A percentile compares a stretch with the other conserved stretches of the same genome.
Conservation (phyloP, 2,329 filamentous ascomycete species). For the Pyrenochaeta sp. region DNA sequence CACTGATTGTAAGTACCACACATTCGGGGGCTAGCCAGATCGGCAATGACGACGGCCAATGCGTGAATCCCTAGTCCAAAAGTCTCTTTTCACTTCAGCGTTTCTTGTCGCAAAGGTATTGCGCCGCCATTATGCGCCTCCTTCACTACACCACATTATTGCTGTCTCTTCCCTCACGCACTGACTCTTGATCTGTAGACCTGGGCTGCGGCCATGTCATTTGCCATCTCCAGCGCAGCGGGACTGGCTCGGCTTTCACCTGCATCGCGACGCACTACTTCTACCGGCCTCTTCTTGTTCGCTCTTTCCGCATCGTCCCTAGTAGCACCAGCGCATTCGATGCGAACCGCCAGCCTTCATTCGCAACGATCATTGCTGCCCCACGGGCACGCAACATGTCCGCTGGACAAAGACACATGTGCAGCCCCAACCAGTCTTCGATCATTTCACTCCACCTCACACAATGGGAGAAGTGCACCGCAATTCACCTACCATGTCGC, state of each 20-base stretch:
- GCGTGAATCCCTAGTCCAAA: slow-evolving; percentile 38
- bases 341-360: slow-evolving; percentile 23
- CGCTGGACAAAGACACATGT: slow-evolving; percentile 38
- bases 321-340: slow-evolving; percentile 31
- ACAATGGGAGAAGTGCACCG: slow-evolving; percentile 33
- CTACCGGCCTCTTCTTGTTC: slow-evolving; percentile 40
- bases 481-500: slow-evolving; percentile 51
- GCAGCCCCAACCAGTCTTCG: slow-evolving; percentile 39
- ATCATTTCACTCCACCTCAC: slow-evolving; percentile 42
- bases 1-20: slow-evolving; percentile 31
- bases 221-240: slow-evolving; percentile 41
- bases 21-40: slow-evolving; percentile 34
- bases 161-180: slow-evolving; percentile 9
- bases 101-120: slow-evolving; percentile 34
- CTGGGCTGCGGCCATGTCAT: slow-evolving; percentile 50
- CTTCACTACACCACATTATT: slow-evolving; percentile 6
- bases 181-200: slow-evolving; percentile 37
- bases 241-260: slow-evolving; percentile 28
- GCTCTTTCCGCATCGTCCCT: slow-evolving; percentile 41
- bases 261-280: slow-evolving; percentile 33
- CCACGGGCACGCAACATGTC: slow-evolving; percentile 38
- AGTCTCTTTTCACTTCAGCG: slow-evolving; percentile 32
- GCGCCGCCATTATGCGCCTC: slow-evolving; percentile 27
- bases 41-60: slow-evolving; percentile 42
- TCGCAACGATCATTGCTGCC: slow-evolving; percentile 21